Percentiles rank a stretch among this genome's conserved stretches.
Conservation (phyloP, 1,284 basidiomycete species). For the Xanthoconium separans region DNA sequence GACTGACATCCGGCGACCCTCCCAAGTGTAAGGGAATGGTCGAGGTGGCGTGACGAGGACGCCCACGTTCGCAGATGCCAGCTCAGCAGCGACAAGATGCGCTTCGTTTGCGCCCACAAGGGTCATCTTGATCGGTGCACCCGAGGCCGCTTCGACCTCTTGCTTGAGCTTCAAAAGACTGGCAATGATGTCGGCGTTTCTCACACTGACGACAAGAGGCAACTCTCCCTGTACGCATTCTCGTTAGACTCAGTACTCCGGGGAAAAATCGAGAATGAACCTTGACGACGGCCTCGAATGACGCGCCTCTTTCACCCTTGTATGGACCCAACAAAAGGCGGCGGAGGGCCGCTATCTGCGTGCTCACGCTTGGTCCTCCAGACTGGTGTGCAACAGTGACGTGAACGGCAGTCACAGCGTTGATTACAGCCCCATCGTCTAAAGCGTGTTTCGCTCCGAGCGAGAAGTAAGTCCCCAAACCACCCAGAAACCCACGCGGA, state of each 20-base stretch:
- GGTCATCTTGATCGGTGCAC: constrained; percentile 49
- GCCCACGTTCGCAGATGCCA: constrained; percentile 70
- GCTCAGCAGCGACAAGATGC: constrained; percentile 71
- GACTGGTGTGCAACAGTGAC: constrained; percentile 43
- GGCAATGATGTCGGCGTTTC: constrained; percentile 76
- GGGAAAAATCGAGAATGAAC: constrained; percentile 7
- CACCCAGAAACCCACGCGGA: constrained; percentile 56
- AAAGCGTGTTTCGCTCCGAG: constrained; percentile 63
- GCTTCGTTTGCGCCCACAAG: constrained; percentile 75
- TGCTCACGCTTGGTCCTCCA: constrained; percentile 51
- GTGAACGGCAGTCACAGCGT: constrained; percentile 61
- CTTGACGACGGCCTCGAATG: constrained; percentile 50
- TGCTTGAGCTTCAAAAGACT: constrained; percentile 74
- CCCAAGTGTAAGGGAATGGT: constrained; percentile 61
- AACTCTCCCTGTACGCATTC: constrained; percentile 41
- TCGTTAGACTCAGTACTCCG: constrained; percentile 4
- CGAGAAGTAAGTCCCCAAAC: constrained; percentile 67
- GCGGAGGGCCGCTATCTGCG: constrained; percentile 64
- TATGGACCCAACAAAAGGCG: constrained; percentile 53
- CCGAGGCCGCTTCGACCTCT: constrained; percentile 54
- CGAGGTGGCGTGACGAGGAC: constrained; percentile 66
- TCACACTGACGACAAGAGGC: constrained; percentile 55
- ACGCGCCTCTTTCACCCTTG: constrained; percentile 47
- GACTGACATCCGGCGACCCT: constrained; percentile 48
- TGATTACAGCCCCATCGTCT: constrained; percentile 65